Evolutionary conservation across 2,329 filamentous ascomycete species (phyloP).

Genomic region (Hypoxylon sp.): DNA sequence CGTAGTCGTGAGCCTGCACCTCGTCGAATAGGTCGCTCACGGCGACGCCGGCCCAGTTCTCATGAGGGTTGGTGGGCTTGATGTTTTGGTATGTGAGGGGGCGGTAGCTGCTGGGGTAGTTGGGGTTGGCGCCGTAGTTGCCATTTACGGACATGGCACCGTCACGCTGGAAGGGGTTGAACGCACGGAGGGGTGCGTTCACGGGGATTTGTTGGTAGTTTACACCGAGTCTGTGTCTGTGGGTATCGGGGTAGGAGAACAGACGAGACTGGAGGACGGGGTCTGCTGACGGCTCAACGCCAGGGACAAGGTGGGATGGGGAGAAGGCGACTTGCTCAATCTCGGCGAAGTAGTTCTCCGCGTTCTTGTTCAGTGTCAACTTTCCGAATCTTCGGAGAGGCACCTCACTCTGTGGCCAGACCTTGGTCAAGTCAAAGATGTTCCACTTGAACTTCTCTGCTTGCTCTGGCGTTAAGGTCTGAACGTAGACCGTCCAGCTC

Average conservation of each 20-base stretch:
- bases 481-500: constrained; percentile 70
- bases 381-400: constrained; percentile 69
- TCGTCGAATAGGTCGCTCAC: constrained; percentile 55
- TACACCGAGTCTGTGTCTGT: constrained; percentile 68
- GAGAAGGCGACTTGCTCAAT: constrained; percentile 74
- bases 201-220: constrained; percentile 73
- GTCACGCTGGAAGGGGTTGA: constrained; percentile 77
- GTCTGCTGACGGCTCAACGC: constrained; percentile 69
- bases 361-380: constrained; percentile 71
- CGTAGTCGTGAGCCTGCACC: constrained; percentile 58
- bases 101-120: constrained; percentile 63
- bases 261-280: constrained; percentile 68
- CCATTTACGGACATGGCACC: constrained; percentile 74
- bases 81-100: constrained; percentile 54
- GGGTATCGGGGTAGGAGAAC: constrained; percentile 69
- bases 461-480: constrained; percentile 68
- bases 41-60: constrained; percentile 58
- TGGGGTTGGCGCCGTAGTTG: constrained; percentile 68
- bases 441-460: constrained; percentile 69
- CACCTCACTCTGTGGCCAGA: constrained; percentile 71
- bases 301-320: constrained; percentile 70
- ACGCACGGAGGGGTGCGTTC: constrained; percentile 63
- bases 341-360: constrained; percentile 73
- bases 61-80: constrained; percentile 54
- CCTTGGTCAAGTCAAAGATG: constrained; percentile 74